phyloP scores from a whole-genome alignment of 805 yeast species.

The Wickerhamiella shivajii region DNA sequence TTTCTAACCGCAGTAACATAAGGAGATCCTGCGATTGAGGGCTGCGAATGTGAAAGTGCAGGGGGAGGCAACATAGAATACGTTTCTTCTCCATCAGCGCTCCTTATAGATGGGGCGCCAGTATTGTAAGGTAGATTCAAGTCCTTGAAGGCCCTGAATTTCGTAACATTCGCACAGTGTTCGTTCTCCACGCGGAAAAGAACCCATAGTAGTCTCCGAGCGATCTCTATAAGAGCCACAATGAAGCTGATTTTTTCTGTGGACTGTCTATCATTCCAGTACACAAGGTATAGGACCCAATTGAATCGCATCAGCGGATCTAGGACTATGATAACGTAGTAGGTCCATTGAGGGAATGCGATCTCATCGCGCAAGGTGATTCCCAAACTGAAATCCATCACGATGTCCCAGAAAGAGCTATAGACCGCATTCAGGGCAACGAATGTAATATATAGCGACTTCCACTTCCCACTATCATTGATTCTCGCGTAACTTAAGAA shows the following conservation, averaged over 20 bases:
- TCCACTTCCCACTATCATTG: slow-evolving; percentile 28
- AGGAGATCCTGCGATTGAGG: not conserved
- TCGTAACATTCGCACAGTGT: slow-evolving; percentile 76
- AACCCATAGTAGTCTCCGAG: slow-evolving; percentile 80
- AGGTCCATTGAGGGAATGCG: slow-evolving; percentile 41
- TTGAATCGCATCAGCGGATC: slow-evolving; percentile 71
- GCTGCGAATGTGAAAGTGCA: not conserved
- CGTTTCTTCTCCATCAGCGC: slow-evolving; percentile 23
- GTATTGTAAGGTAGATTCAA: slow-evolving; percentile 68
- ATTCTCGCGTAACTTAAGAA: slow-evolving; percentile 69
- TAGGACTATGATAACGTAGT: slow-evolving; percentile 58
- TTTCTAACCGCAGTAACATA: not conserved
- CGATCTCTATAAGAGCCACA: slow-evolving; percentile 66
- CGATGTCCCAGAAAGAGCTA: slow-evolving; percentile 71
- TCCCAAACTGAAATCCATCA: slow-evolving; percentile 86
- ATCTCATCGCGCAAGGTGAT: slow-evolving; percentile 10
- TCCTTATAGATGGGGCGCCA: too few species aligned
- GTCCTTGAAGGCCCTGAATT: slow-evolving; percentile 79
- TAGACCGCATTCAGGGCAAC: slow-evolving; percentile 60
- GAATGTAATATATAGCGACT: slow-evolving; percentile 53
- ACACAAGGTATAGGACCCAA: slow-evolving; percentile 83
- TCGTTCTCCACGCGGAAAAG: slow-evolving; percentile 92
- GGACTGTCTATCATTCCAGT: slow-evolving; percentile 64
- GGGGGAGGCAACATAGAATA: not conserved
- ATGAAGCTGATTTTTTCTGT: slow-evolving; percentile 75